A percentile compares a stretch with the other conserved stretches of the same genome.
Conservation (phyloP, 2,329 filamentous ascomycete genomes). For the Talaromyces sp. region DNA sequence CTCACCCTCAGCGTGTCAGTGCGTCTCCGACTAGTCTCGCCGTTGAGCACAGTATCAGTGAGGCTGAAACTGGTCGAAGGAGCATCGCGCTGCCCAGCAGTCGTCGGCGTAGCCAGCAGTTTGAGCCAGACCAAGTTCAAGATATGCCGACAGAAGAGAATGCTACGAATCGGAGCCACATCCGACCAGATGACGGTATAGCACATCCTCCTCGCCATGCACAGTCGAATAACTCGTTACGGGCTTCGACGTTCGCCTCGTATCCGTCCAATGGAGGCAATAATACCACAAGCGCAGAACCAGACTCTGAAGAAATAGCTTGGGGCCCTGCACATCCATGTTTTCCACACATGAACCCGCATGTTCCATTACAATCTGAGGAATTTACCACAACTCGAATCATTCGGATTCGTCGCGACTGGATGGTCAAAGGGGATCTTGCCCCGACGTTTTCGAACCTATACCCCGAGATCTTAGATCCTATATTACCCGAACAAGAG, state of each 20-base stretch:
- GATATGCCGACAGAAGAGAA: slow-evolving; percentile 29
- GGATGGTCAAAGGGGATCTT: slow-evolving; percentile 82
- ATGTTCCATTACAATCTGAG: slow-evolving; percentile 73
- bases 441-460: slow-evolving; percentile 92
- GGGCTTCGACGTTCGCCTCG: slow-evolving; percentile 39
- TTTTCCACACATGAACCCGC: slow-evolving; percentile 87
- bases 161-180: slow-evolving; percentile 1
- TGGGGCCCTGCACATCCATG: slow-evolving; percentile 96
- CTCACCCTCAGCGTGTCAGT: slow-evolving; percentile 52
- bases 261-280: slow-evolving; percentile 37
- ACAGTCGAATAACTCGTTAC: slow-evolving; percentile 40
- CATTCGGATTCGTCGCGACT: slow-evolving; percentile 87
- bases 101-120: slow-evolving; percentile 35
- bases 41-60: slow-evolving; percentile 47
- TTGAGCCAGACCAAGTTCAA: slow-evolving; percentile 20
- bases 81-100: slow-evolving; percentile 52
- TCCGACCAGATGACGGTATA: slow-evolving; percentile 21
- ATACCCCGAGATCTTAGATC: slow-evolving; percentile 93
- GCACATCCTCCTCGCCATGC: slow-evolving; percentile 33
- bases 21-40: slow-evolving; percentile 45
- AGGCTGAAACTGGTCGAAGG: slow-evolving; percentile 48
- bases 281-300: slow-evolving; percentile 39
- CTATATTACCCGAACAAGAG: slow-evolving; percentile 77
- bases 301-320: slow-evolving; percentile 65
- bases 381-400: slow-evolving; percentile 78